These are phyloP conservation scores for Fraxinus xanthoxyloides DNA, from an alignment of 305 asterid genomes.

Conservation along the genomic window DNA sequence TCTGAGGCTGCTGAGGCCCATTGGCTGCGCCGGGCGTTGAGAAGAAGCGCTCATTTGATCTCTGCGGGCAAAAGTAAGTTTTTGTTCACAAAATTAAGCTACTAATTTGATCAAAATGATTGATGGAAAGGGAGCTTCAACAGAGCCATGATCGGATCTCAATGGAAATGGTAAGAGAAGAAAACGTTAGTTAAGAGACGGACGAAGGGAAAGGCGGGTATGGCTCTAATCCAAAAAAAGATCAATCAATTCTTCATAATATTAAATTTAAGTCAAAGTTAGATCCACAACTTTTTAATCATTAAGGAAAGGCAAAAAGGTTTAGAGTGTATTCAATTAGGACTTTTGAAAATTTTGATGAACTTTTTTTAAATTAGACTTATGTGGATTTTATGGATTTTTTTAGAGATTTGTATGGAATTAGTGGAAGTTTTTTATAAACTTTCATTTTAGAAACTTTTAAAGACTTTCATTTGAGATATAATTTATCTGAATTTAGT, in stretches of 20 bases:
- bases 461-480: no score
- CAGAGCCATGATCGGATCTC: constrained; percentile 56
- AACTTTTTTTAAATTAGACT: no score
- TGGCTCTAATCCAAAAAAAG: constrained; percentile 11
- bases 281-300: no score
- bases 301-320: no score
- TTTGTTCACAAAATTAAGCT: background rate
- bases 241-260: background rate
- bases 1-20: constrained; percentile 37
- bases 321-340: no score
- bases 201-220: constrained; percentile 35
- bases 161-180: constrained; percentile 5
- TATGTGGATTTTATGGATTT: no score
- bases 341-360: no score
- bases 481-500: no score
- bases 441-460: no score
- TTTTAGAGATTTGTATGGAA: no score
- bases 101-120: constrained; percentile 4
- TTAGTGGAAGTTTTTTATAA: no score
- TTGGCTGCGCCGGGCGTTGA: constrained; percentile 30
- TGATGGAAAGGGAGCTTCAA: constrained; percentile 24
- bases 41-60: constrained; percentile 34
- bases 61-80: background rate
- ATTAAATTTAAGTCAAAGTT: no score
- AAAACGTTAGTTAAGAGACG: constrained; percentile 26